Evolutionary conservation across 73 alveolate genomes (phyloP).

Genomic region (Urostyla sp.): DNA sequence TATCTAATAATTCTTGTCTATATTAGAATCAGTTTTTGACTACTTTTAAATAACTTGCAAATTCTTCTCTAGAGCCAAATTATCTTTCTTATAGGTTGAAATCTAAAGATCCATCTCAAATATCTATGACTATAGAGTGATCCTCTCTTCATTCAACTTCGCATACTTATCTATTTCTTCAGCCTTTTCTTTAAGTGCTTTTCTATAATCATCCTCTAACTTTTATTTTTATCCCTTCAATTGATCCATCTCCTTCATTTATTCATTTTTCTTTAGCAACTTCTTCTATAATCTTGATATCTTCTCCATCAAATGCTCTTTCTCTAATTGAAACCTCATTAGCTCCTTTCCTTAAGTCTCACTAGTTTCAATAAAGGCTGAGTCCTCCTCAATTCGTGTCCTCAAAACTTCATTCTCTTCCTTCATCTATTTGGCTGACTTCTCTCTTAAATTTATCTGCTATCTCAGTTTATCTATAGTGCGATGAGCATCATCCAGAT

Average conservation of each 20-base stretch:
- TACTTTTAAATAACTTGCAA: not conserved
- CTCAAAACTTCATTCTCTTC: conserved; percentile 33
- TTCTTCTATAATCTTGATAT: no score
- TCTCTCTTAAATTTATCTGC: not conserved
- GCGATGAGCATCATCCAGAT: not conserved
- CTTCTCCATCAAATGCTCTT: conserved; percentile 16
- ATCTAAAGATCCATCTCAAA: conserved; percentile 19
- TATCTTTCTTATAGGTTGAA: not conserved
- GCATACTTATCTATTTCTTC: conserved; percentile 20
- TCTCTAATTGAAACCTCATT: conserved; percentile 1
- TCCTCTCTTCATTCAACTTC: conserved; percentile 18
- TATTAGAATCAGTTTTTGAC: not conserved
- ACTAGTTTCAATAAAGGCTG: conserved; percentile 21
- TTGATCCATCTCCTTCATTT: conserved; percentile 5
- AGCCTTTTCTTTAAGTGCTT: conserved; percentile 20
- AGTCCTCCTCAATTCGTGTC: conserved; percentile 21
- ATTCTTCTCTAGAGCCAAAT: conserved; percentile 27
- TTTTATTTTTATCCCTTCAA: conserved; percentile 11
- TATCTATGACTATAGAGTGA: conserved; percentile 10
- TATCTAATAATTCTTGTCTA: not conserved
- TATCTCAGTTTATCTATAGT: not conserved
- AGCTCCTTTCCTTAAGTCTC: conserved; percentile 14
- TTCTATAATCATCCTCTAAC: conserved; percentile 31
- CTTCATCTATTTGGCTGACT: not conserved
- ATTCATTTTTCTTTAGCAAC: conserved; percentile 23